A percentile compares a stretch with the other conserved stretches of the same genome.
Conservation (phyloP, 164 flowering plant genomes). For the Taxillus chinensis region DNA sequence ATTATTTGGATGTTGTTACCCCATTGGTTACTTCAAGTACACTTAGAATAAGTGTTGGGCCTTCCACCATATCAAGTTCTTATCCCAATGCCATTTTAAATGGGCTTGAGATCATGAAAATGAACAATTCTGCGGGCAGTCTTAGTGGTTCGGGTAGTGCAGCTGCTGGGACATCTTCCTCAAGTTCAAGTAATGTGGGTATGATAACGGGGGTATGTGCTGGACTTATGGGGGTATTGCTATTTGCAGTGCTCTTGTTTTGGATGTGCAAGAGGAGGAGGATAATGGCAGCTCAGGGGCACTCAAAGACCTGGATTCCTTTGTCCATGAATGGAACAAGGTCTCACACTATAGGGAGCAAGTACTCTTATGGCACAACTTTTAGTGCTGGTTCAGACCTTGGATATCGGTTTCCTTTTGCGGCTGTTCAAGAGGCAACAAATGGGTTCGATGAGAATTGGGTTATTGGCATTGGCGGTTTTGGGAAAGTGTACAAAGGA, state of each 20-base stretch:
- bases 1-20: conserved; percentile 42
- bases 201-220: conserved; percentile 28
- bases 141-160: conserved; percentile 16
- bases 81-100: conserved; percentile 52
- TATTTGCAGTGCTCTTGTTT: conserved; percentile 23
- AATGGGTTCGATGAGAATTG: conserved; percentile 67
- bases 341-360: conserved; percentile 55
- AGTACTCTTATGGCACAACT: conserved; percentile 50
- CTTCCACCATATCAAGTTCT: conserved; percentile 10
- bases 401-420: conserved; percentile 54
- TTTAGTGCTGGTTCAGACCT: conserved; percentile 17
- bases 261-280: conserved; percentile 20
- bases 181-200: conserved; percentile 22
- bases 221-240: conserved; percentile 22
- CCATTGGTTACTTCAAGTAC: conserved; percentile 6
- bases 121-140: conserved; percentile 37
- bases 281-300: conserved; percentile 13
- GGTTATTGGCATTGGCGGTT: conserved; percentile 83
- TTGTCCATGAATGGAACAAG: conserved; percentile 34
- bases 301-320: conserved; percentile 56
- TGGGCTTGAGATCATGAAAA: conserved; percentile 65
- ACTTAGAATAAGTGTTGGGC: conserved; percentile 50
- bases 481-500: conserved; percentile 85
- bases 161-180: neutral
- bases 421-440: conserved; percentile 59